phyloP scores from a whole-genome alignment of 2,329 filamentous ascomycete species.

The Talaromyces islandicus region DNA sequence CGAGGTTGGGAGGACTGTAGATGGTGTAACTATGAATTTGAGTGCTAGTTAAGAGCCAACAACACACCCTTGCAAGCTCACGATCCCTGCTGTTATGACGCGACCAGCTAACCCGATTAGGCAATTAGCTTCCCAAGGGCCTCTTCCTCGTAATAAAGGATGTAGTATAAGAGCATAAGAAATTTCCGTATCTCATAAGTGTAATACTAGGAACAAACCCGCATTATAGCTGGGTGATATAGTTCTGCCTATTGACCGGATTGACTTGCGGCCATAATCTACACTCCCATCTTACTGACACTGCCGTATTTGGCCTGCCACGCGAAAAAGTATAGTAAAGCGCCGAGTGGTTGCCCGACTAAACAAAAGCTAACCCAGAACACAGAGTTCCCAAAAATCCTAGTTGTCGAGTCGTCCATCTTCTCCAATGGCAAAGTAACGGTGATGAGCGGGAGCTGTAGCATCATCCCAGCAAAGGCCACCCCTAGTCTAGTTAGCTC shows the following conservation, averaged over 20 bases:
- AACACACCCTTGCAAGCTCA: background rate
- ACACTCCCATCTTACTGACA: constrained; percentile 45
- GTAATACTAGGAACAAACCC: background rate
- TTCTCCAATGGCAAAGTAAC: constrained; percentile 75
- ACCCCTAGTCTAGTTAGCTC: constrained; percentile 53
- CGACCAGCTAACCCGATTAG: background rate
- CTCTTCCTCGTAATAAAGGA: too few relatives aligned
- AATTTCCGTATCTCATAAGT: background rate
- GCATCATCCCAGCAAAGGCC: constrained; percentile 88
- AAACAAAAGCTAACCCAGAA: constrained; percentile 98
- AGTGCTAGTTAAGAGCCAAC: background rate
- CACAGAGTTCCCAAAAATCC: constrained; percentile 80
- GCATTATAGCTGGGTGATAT: background rate
- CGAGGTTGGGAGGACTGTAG: background rate
- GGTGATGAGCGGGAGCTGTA: constrained; percentile 82
- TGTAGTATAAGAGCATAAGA: background rate
- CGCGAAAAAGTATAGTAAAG: constrained; percentile 91
- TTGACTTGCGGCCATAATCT: background rate
- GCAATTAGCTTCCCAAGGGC: background rate
- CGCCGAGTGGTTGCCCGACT: constrained; percentile 88
- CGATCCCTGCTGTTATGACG: background rate
- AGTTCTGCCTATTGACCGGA: background rate
- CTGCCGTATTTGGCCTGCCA: constrained; percentile 98
- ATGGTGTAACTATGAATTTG: background rate
- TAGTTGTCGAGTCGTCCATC: constrained; percentile 67